These are phyloP conservation scores for Boletus bicolor DNA, from an alignment of 768 basidiomycete species.

Conservation along the genomic window DNA sequence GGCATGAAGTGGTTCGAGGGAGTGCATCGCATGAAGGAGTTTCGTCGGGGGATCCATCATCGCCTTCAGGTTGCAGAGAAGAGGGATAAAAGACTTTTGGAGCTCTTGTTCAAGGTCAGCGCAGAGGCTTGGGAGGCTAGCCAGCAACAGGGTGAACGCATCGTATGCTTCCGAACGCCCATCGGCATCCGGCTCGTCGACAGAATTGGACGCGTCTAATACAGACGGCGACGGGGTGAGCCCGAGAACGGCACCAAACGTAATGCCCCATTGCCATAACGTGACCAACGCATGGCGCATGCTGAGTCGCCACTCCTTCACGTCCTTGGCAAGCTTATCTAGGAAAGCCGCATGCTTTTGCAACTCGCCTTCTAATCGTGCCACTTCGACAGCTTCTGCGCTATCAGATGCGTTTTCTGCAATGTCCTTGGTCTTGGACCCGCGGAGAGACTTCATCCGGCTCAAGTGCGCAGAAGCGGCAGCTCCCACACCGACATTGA, in stretches of 20 bases:
- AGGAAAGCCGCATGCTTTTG: constrained; percentile 56
- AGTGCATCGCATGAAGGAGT: constrained; percentile 67
- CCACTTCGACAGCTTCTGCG: constrained; percentile 50
- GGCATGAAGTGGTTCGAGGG: constrained; percentile 69
- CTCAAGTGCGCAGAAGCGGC: constrained; percentile 55
- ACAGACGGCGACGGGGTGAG: constrained; percentile 40
- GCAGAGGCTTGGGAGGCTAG: constrained; percentile 51
- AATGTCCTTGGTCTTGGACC: constrained; percentile 32
- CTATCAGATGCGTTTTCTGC: constrained; percentile 31
- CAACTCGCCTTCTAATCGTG: constrained; percentile 52
- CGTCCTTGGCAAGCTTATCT: constrained; percentile 56
- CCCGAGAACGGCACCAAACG: constrained; percentile 68
- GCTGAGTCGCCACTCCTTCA: constrained; percentile 60
- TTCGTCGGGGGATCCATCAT: constrained; percentile 62
- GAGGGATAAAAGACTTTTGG: constrained; percentile 51
- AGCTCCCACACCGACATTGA: constrained; percentile 44
- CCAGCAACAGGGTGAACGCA: constrained; percentile 62
- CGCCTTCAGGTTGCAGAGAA: constrained; percentile 54
- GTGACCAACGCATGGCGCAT: constrained; percentile 47
- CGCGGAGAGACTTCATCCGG: constrained; percentile 55
- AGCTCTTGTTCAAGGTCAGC: constrained; percentile 52
- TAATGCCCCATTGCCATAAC: constrained; percentile 59
- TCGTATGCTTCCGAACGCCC: constrained; percentile 60
- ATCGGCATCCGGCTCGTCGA: constrained; percentile 21
- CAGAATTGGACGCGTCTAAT: constrained; percentile 4